Evolutionary conservation across 805 yeast species (phyloP), one percentile per base, ranked within the genome.

Genomic region (Ogataea thermomethanolica): DNA sequence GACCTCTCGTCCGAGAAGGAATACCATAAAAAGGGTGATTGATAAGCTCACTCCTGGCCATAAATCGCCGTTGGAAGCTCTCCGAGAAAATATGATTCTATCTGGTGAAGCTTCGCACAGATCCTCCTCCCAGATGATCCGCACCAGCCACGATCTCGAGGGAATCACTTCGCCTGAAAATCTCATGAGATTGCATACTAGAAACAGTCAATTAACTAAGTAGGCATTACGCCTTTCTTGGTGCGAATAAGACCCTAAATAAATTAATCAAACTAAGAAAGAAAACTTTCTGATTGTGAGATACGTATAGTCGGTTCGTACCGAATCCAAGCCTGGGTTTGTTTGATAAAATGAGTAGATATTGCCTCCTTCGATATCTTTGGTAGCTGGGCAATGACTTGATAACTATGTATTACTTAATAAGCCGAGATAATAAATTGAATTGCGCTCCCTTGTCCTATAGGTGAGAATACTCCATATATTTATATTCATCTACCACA

Each of bases 91-190:
- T 27, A 55, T 55, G 61, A 33, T 48, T 14, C 21, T 26, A 8
- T 41, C 44, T 15, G 61, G 61, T 8, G 51, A 56, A 34, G 46
- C 43, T 13, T 54, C 59, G 3, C 37, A 43, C 15, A 41, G 58
- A 38, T 43, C 56, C 1, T 56, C 61, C 4, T 35, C 52, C 14
- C 55, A 55, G 24, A 44, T 45, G 29, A 53, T 56, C n/a, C 49
- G 58, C 29, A 48, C 55, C 8, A 54, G 50, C 36, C 51, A 45
- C 20, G 58, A 52, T 14, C 39, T 51, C 25, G 46, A 38, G 13
- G 53, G 56, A 10, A 33, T 56, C 6, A 44, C 54, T 7, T 44
- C 53, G 8, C 53, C 59, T 17, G 53, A 48, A 33, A 38, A 33
- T 9, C 46, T 56, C 39, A 49, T 56, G 56, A 46, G 46, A 31